Base-by-base conservation (phyloP, 2,329 filamentous ascomycete species). In the Talaromyces verruculosus region DNA sequence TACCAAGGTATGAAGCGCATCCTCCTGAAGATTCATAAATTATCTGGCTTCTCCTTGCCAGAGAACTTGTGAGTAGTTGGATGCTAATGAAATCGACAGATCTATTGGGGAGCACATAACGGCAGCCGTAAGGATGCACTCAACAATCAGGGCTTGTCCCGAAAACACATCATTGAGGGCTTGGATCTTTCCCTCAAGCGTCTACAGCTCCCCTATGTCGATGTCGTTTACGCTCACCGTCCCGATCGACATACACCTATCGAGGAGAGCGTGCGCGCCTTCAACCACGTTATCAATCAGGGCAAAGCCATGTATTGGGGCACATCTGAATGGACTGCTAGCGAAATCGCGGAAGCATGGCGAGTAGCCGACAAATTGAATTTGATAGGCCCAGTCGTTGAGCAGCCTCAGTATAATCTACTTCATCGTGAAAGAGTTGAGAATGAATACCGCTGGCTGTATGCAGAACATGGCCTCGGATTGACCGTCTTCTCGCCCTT, bases 301-400 rank as follows among this genome's bases (percentile, higher is more conserved):
- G 89, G 89, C 69, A 88, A 90, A 78, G 86, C 87, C 2, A 85
- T 91, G 69, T 90, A 90, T 80, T 90, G 88, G 88, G 88, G 88
- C 49, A 90, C 88, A 0, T 89, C 87, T 0, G 87, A 90, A 75
- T 90, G 88, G 88, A 83, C 81, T 67, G 86, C 88, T 49, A 84
- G 85, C 67, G 87, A 90, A 78, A 89, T 90, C 72, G 83, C 85
- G 4, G 82, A 86, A 66, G 88, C 88, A 2, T 87, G 85, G 83
- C 80, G 85, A 39, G 80, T 86, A 67, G 86, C 88, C 37, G 86
- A 89, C 69, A 83, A 81, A 69, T 81, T 89, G 8, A 82, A 83
- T 17, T 79, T 90, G 51, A 84, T 90, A 68, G 87, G 86, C 8
- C 88, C 88, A 2, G 71, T 88, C 37, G 85, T 89, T 77, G 88